Evolutionary conservation across 257 asterid species (phyloP), one percentile per base, ranked within the genome.

Genomic region (Cynanchum wilfordii): DNA sequence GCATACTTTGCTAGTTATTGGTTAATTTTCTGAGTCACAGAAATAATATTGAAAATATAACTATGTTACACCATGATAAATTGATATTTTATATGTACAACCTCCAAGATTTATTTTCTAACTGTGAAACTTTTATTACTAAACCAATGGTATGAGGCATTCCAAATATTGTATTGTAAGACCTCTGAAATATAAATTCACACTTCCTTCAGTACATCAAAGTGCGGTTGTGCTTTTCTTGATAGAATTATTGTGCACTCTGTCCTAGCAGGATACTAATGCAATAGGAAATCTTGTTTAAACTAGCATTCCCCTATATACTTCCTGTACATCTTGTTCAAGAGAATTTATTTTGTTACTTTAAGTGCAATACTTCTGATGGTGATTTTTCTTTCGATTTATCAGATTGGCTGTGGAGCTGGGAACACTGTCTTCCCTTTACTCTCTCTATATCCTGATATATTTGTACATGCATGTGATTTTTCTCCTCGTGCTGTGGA

Each of bases 341-440:
- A 58, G 20, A 25, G 10, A 58, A 55, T 71, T 36, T 71, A 25
- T 54, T 76, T 62, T 50, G 45, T 22, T 40, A 29, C 42, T 54
- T 50, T 40, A 49, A 60, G 33, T 29, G 45, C 33, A 73, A 54
- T 62, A 62, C 58, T 69, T 60, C 68, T 68, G 70, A 80, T 44
- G 8, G 49, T 38, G 73, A 65, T 7, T 73, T 45, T 65, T 76
- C 54, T 56, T 69, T 30, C 24, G 79, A 8, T 55, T 69, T 62
- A 74, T 77, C 87, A 91, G 99, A 96, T 95, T 78, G 99, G 98
- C 63, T 95, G 98, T 79, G 98, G 99, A 72, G 99, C 87, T 78
- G 99, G 99, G 83, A 95, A 95, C 73, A 92, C 98, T 44, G 79
- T 89, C 66, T 95, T 88, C 76, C 98, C 99, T 36, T 86, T 95